Base-by-base conservation (phyloP, 768 basidiomycete genomes). In the Kwoniella sp. region DNA sequence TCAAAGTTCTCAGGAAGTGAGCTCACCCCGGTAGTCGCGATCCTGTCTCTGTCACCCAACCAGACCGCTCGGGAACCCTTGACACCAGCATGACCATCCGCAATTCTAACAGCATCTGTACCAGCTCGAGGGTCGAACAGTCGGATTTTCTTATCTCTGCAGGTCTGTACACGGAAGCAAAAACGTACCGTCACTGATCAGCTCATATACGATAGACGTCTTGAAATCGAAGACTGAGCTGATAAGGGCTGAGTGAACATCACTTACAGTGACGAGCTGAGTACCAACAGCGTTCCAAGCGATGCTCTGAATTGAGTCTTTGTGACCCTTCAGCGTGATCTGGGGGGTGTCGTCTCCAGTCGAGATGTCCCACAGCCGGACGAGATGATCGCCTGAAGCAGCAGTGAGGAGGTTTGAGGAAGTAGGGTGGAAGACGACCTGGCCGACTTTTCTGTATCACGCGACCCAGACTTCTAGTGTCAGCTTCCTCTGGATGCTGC, bases 371-470 rank as follows among this genome's bases (percentile, higher is more conserved):
- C 92, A 98, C 1, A 99, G 82, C 77, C 90, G 90, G 65, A 96
- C 86, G 49, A 87, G 85, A 76, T 96, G 88, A 67, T 99, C 95
- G 50, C 90, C 91, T 0, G 86, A 85, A 0, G 88, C 88, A 13
- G 80, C 76, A 3, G 93, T 91, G 37, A 99, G 83, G 19, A 98
- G 88, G 71, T 91, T 88, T 27, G 86, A 79, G 0, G 96, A 92
- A 1, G 90, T 90, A 1, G 95, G 93, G 79, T 98, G 92, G 85
- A 91, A 99, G 29, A 90, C 81, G 46, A 96, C 90, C 74, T 97
- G 95, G 0, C 95, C 95, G 64, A 95, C 86, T 82, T 97, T 96
- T 65, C 92, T 87, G 0, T n/a, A n/a, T n/a, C 88, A 40, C 33
- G 33, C 5, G 13, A 33, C 7, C n/a, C n/a, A n/a, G n/a, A n/a